phyloP scores from a whole-genome alignment of 208 protist species.

The Strigomonas culicis region DNA sequence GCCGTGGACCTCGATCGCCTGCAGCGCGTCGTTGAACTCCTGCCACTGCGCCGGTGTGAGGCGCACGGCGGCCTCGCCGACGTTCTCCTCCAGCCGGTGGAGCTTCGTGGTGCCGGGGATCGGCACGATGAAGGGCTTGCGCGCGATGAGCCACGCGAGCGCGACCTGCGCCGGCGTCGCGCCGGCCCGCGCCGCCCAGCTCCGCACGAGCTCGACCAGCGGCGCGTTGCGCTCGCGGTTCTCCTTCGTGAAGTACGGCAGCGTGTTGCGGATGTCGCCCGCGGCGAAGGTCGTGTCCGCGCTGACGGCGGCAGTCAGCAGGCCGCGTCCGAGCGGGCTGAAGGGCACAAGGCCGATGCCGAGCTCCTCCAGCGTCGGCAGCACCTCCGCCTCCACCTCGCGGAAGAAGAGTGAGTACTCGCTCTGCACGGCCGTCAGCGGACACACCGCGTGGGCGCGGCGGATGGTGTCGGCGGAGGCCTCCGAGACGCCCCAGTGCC shows the following conservation, averaged over 20 bases:
- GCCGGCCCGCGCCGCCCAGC: constrained; percentile 15
- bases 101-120: constrained; percentile 31
- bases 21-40: constrained; percentile 17
- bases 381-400: constrained; percentile 20
- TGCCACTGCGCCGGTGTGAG: constrained; percentile 19
- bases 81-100: constrained; percentile 22
- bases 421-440: constrained; percentile 31
- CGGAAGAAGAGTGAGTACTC: constrained; percentile 32
- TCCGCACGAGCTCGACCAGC: constrained; percentile 12
- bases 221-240: constrained; percentile 12
- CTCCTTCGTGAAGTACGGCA: constrained; percentile 18
- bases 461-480: constrained; percentile 20
- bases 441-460: constrained; percentile 27
- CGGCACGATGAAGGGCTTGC: constrained; percentile 27
- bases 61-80: constrained; percentile 7
- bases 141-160: constrained; percentile 26
- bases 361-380: constrained; percentile 27
- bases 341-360: constrained; percentile 32
- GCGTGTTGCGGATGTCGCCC: constrained; percentile 16
- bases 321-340: constrained; percentile 23
- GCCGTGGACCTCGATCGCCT: constrained; percentile 13
- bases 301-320: constrained; percentile 25
- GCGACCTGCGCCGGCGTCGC: constrained; percentile 25
- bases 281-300: constrained; percentile 7
- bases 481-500: constrained; percentile 31